These are phyloP conservation scores for Dunaliella primolecta DNA, from an alignment of 139 green algal species.

Conservation along the genomic window DNA sequence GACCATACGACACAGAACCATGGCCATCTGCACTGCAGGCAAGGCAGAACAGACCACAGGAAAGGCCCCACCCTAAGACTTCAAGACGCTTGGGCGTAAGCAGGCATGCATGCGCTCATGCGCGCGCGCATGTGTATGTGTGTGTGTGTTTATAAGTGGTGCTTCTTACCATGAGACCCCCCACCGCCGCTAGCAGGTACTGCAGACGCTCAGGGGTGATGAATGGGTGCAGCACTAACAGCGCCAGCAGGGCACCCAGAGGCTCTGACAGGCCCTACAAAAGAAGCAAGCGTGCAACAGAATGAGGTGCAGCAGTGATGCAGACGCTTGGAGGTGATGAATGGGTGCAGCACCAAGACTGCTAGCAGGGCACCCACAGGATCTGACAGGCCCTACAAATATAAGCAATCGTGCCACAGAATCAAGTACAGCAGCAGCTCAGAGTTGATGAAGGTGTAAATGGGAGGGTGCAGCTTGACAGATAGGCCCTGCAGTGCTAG, in stretches of 20 bases:
- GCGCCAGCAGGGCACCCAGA: slow-evolving; percentile 68
- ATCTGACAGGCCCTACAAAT: slow-evolving; percentile 75
- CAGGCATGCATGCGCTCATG: too few species aligned
- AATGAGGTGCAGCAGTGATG: too few species aligned
- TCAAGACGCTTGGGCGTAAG: too few species aligned
- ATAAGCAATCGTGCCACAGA: too few species aligned
- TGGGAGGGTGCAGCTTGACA: too few species aligned
- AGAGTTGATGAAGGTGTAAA: slow-evolving; percentile 59
- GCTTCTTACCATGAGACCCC: slow-evolving; percentile 82
- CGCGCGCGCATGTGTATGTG: too few species aligned
- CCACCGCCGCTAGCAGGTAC: slow-evolving; percentile 72
- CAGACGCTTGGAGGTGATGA: slow-evolving; percentile 56
- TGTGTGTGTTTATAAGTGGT: too few species aligned
- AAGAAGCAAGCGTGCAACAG: too few species aligned
- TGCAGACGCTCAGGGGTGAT: slow-evolving; percentile 58
- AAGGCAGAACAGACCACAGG: not conserved
- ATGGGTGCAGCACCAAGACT: slow-evolving; percentile 65
- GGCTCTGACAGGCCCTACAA: slow-evolving; percentile 78
- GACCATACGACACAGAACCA: too few species aligned
- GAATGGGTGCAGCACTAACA: slow-evolving; percentile 69
- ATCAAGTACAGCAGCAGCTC: slow-evolving; percentile 53
- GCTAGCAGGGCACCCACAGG: slow-evolving; percentile 75
- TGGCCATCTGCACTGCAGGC: not conserved
- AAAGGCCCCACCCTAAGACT: too few species aligned
- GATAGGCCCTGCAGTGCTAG: too few species aligned